Evolutionary conservation across 108 stramenopile genomes (phyloP).

Genomic region (Discostella pseudostelligera): DNA sequence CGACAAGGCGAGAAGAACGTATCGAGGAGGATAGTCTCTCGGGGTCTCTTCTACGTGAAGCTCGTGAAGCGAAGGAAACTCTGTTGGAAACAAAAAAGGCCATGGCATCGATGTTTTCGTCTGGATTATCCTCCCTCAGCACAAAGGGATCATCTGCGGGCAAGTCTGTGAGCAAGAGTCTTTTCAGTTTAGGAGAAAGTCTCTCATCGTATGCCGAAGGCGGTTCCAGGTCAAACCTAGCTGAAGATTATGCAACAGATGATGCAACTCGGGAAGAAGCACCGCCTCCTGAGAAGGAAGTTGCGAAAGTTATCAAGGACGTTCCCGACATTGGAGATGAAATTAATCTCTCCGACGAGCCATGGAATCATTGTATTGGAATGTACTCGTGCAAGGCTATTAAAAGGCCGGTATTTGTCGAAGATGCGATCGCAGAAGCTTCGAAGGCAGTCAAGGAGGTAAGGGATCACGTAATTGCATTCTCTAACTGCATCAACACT

Average conservation of each 20-base stretch:
- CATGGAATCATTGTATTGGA: conserved; percentile 81
- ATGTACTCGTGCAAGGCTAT: conserved; percentile 86
- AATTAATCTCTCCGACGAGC: conserved; percentile 79
- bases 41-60: conserved; percentile 30
- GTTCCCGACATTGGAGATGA: conserved; percentile 78
- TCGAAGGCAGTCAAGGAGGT: conserved; percentile 39
- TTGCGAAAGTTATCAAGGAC: conserved; percentile 21
- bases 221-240: conserved; percentile 1
- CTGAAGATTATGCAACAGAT: conserved; percentile 16
- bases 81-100: conserved; percentile 44
- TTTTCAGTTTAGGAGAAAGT: conserved; percentile 27
- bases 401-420: conserved; percentile 75
- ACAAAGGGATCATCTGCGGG: conserved; percentile 33
- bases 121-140: conserved; percentile 19
- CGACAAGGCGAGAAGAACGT: conserved; percentile 36
- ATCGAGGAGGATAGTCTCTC: conserved; percentile 41
- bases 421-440: conserved; percentile 56
- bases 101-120: conserved; percentile 37
- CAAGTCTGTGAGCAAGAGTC: conserved; percentile 21
- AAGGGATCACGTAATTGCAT: conserved; percentile 6
- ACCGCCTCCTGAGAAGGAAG: conserved; percentile 3
- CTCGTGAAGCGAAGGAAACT: conserved; percentile 38
- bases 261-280: conserved; percentile 22
- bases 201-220: conserved; percentile 22
- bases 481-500: not conserved